A percentile compares a stretch with the other conserved stretches of the same genome.
Conservation (phyloP, 257 asterid species). For the Solanum appendiculatum region DNA sequence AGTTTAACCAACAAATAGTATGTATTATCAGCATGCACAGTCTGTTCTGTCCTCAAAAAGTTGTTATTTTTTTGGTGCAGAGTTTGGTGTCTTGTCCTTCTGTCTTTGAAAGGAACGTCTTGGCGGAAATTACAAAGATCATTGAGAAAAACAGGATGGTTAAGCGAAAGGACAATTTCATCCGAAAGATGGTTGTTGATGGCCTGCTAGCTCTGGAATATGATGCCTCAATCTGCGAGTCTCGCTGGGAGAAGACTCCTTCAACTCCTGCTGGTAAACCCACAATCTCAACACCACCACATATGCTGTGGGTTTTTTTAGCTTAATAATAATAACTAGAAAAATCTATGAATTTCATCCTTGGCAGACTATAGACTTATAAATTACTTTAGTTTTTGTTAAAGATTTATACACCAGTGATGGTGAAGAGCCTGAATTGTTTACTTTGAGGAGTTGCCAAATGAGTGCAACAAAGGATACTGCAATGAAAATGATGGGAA, state of each 20-base stretch:
- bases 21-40: not conserved
- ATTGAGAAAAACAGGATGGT: slow-evolving; percentile 50
- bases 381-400: not conserved
- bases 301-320: not conserved
- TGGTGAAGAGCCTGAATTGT: not conserved
- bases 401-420: not conserved
- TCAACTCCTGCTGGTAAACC: slow-evolving; percentile 52
- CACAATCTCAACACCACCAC: not conserved
- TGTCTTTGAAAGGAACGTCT: slow-evolving; percentile 50
- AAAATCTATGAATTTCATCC: not conserved
- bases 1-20: not conserved
- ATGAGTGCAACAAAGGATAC: not conserved
- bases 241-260: slow-evolving; percentile 70
- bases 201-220: slow-evolving; percentile 61
- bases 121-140: slow-evolving; percentile 59
- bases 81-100: slow-evolving; percentile 51
- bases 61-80: slow-evolving; percentile 23
- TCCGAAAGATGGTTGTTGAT: slow-evolving; percentile 51
- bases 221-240: slow-evolving; percentile 77
- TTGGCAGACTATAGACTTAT: no score
- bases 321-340: not conserved
- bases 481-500: not conserved
- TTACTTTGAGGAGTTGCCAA: not conserved
- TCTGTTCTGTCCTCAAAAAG: not conserved
- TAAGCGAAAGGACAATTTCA: slow-evolving; percentile 40